phyloP scores from a whole-genome alignment of 2,329 filamentous ascomycete species.

The Pseudocercospora fuligena region DNA sequence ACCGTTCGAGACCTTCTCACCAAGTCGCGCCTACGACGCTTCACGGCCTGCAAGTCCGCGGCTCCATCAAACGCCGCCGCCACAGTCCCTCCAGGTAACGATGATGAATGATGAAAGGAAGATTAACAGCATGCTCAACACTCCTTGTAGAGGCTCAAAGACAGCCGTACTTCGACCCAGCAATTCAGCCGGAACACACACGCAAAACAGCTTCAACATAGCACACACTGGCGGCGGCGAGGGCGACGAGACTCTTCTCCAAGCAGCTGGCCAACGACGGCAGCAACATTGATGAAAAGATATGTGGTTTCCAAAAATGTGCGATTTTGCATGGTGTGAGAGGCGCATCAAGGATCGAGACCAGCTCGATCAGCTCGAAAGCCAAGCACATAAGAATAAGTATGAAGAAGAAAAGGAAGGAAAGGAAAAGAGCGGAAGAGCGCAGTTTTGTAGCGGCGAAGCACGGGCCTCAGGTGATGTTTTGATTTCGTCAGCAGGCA shows the following conservation, averaged over 20 bases:
- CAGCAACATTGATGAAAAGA: not conserved
- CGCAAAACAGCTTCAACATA: not conserved
- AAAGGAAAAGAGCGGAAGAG: not conserved
- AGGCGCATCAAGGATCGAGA: not conserved
- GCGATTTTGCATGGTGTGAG: not conserved
- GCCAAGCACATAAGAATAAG: not conserved
- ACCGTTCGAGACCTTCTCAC: not conserved
- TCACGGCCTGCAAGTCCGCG: too few species aligned
- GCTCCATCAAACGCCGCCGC: too few species aligned
- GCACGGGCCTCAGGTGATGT: not conserved
- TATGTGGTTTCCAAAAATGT: not conserved
- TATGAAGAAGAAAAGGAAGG: not conserved
- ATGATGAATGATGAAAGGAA: not conserved
- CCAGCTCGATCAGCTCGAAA: not conserved
- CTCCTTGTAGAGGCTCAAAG: too few species aligned
- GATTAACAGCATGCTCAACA: not conserved
- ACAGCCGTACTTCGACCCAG: too few species aligned
- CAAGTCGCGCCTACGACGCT: not conserved
- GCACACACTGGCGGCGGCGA: not conserved
- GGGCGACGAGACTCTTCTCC: not conserved
- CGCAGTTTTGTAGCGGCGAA: not conserved
- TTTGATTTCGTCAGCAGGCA: not conserved
- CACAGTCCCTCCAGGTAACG: too few species aligned
- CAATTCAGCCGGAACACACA: too few species aligned
- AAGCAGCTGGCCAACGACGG: not conserved